These are phyloP conservation scores for Beauveria rudraprayagi DNA, from an alignment of 2,329 filamentous ascomycete species.

Conservation along the genomic window DNA sequence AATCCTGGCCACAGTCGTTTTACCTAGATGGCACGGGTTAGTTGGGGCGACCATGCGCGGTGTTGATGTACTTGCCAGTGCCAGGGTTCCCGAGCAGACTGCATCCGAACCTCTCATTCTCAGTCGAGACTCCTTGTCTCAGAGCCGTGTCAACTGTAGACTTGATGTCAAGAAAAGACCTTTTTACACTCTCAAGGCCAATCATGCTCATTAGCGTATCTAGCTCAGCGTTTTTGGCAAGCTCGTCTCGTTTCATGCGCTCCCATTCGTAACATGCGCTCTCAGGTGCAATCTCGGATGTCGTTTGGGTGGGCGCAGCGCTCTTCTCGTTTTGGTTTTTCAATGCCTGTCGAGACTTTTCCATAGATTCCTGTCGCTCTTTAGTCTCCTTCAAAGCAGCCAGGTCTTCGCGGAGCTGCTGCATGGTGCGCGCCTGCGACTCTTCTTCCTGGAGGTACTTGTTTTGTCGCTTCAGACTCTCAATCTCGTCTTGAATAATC, in stretches of 20 bases:
- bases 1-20: constrained; percentile 67
- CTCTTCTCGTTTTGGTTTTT: not conserved
- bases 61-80: constrained; percentile 44
- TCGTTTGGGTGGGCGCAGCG: not conserved
- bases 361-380: constrained; percentile 11
- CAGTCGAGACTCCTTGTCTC: constrained; percentile 48
- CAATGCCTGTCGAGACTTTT: constrained; percentile 12
- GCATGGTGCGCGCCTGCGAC: constrained; percentile 34
- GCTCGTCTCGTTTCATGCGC: constrained; percentile 45
- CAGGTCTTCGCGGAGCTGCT: constrained; percentile 40
- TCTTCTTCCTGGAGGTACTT: constrained; percentile 37
- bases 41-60: not conserved
- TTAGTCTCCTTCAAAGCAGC: constrained; percentile 28
- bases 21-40: constrained; percentile 29
- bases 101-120: constrained; percentile 52
- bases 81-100: constrained; percentile 66
- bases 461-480: constrained; percentile 34
- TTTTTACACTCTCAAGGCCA: constrained; percentile 62
- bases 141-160: constrained; percentile 50
- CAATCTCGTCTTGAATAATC: constrained; percentile 46
- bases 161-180: constrained; percentile 55
- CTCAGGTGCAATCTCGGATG: not conserved
- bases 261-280: constrained; percentile 51
- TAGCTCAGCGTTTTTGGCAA: constrained; percentile 42
- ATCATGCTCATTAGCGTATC: constrained; percentile 63